phyloP scores from a whole-genome alignment of 1,284 basidiomycete genomes.

The Ceratobasidium papillatum region DNA sequence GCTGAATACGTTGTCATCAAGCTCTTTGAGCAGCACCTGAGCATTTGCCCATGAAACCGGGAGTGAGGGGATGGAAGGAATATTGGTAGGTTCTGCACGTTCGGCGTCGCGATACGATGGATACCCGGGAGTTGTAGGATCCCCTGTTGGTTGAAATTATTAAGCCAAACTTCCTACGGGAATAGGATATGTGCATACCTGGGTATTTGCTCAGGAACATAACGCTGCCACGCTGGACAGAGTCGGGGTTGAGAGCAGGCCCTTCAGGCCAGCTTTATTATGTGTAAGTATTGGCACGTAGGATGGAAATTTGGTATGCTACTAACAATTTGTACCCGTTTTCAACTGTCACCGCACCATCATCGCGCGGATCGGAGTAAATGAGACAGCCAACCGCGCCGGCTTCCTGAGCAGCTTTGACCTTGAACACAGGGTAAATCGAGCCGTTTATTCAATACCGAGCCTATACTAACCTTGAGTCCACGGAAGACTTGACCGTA shows the following conservation, averaged over 20 bases:
- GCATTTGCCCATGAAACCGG: conserved; percentile 79
- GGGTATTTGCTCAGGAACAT: conserved; percentile 85
- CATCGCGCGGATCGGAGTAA: conserved; percentile 90
- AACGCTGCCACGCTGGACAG: conserved; percentile 88
- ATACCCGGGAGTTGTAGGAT: conserved; percentile 85
- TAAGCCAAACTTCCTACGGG: neutral
- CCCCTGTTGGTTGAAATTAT: conserved; percentile 55
- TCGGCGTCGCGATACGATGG: conserved; percentile 88
- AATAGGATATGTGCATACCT: conserved; percentile 49
- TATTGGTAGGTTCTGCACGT: conserved; percentile 70
- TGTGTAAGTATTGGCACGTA: neutral
- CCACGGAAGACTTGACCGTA: conserved; percentile 88
- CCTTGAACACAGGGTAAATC: conserved; percentile 53
- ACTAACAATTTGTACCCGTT: conserved; percentile 74
- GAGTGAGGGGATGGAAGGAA: conserved; percentile 84
- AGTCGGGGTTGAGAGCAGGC: conserved; percentile 84
- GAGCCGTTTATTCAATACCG: neutral
- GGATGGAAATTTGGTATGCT: neutral
- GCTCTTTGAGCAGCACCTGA: conserved; percentile 62
- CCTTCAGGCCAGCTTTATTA: conserved; percentile 73
- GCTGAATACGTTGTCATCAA: conserved; percentile 60
- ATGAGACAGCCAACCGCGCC: conserved; percentile 73
- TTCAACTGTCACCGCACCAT: conserved; percentile 80
- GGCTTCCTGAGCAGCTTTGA: conserved; percentile 82
- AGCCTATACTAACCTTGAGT: conserved; percentile 65